phyloP scores from a whole-genome alignment of 441 rosid genomes.

The Iberis amara region DNA sequence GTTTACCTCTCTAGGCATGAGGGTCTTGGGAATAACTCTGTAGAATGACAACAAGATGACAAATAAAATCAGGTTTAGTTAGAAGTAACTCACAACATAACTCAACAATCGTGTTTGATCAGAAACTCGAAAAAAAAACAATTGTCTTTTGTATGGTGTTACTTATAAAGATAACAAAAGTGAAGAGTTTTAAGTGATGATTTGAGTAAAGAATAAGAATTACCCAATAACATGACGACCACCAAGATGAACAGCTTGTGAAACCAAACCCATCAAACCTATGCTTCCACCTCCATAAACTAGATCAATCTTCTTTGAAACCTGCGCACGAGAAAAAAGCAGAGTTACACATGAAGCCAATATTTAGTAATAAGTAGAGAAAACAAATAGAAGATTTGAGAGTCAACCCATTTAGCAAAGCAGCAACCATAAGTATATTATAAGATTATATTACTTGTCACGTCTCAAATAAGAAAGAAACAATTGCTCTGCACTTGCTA shows the following conservation, averaged over 20 bases:
- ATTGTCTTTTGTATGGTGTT: conserved; percentile 9
- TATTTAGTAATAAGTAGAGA: conserved; percentile 1
- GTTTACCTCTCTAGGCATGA: conserved; percentile 99
- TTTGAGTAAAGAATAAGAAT: neutral
- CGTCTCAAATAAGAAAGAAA: conserved; percentile 15
- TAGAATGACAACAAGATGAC: conserved; percentile 67
- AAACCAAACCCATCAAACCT: conserved; percentile 62
- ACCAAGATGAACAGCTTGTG: conserved; percentile 55
- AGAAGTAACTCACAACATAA: conserved; percentile 28
- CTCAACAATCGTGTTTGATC: conserved; percentile 32
- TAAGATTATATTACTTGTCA: conserved; percentile 1
- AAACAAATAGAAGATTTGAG: conserved; percentile 1
- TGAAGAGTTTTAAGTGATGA: too few relatives aligned
- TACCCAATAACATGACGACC: conserved; percentile 64
- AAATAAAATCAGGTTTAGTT: conserved; percentile 40
- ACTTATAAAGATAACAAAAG: neutral
- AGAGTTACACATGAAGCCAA: conserved; percentile 20
- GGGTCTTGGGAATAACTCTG: conserved; percentile 99
- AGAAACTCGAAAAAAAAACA: conserved; percentile 10
- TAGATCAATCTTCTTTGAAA: conserved; percentile 47
- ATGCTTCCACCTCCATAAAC: conserved; percentile 69
- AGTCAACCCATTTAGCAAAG: conserved; percentile 17
- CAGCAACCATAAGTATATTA: neutral
- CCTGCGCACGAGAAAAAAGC: conserved; percentile 26
- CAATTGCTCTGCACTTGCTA: conserved; percentile 19